Conservation (phyloP, 495 filamentous ascomycete species). For the Penicillium alfredii region DNA sequence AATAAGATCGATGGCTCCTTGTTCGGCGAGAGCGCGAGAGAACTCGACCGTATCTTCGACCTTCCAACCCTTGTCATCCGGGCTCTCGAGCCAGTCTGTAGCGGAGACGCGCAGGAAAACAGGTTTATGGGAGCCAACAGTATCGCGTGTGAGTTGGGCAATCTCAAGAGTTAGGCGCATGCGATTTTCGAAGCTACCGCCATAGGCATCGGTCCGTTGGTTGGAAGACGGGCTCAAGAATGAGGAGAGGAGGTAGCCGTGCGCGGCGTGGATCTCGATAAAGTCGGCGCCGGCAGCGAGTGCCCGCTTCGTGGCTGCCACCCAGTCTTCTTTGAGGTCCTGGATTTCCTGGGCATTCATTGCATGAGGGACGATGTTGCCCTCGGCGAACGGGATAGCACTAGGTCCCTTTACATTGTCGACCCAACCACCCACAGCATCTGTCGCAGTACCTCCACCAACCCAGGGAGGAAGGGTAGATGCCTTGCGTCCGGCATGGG, state of each 20-base stretch:
- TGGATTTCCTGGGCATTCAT: constrained; percentile 54
- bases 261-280: constrained; percentile 54
- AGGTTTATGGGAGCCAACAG: constrained; percentile 54
- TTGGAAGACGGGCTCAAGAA: constrained; percentile 63
- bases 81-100: constrained; percentile 58
- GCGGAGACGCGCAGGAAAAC: constrained; percentile 59
- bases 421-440: constrained; percentile 56
- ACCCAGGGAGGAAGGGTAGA: constrained; percentile 64
- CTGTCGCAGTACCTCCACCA: constrained; percentile 42
- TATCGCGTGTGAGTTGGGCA: constrained; percentile 48
- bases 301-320: constrained; percentile 48
- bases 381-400: constrained; percentile 50
- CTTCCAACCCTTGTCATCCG: constrained; percentile 51
- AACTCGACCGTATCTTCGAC: constrained; percentile 50
- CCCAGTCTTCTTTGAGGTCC: constrained; percentile 51
- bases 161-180: constrained; percentile 55
- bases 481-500: constrained; percentile 72
- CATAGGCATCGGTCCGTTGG: constrained; percentile 58
- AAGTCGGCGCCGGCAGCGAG: constrained; percentile 55
- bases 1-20: constrained; percentile 58
- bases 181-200: constrained; percentile 60
- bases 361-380: constrained; percentile 46
- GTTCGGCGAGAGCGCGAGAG: constrained; percentile 47
- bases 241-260: constrained; percentile 60
- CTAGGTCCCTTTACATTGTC: constrained; percentile 51